Evolutionary conservation across 148 eudicot genomes (phyloP), one percentile per base, ranked within the genome.

Genomic region (Nepenthes mirabilis): DNA sequence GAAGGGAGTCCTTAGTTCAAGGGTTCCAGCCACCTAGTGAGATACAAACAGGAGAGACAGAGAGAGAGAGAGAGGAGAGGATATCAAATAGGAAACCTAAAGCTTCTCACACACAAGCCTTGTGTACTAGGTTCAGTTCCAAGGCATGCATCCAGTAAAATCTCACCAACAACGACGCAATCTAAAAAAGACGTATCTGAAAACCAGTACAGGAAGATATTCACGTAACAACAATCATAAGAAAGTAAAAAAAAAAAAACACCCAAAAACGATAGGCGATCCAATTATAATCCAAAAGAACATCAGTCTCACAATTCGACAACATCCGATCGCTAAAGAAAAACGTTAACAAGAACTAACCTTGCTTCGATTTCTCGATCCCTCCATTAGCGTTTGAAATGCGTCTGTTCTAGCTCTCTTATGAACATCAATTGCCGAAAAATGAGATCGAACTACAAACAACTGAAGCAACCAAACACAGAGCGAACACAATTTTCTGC

Each of bases 321-420:
- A 14, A 9, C 51, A 23, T 48, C n/a, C 6, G 9, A 43, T 7
- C 34, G 54, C 2, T 12, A 12, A 36, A 5, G 34, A 51, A 37
- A 5, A 33, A 37, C 7, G 14, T 36, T 36, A 11, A 61, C 6
- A 50, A 61, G 33, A 14, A 40, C 65, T 23, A 47, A 80, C 84
- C 84, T 76, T 59, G 69, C 70, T 71, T 80, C 14, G 56, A 56
- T 61, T 68, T 80, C 74, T 80, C 77, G 43, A 77, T 67, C 33
- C 79, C 84, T 62, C 81, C 84, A 74, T 77, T 79, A 32, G 56
- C 57, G 63, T 79, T 62, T 4, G 47, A 45, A 52, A 67, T 33
- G 63, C 66, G 32, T 74, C 78, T 1, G 56, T 52, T 36, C 76
- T 71, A 37, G 48, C 69, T 52, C 84, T 72, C 73, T 80, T 80